These are phyloP conservation scores for Acarospora socialis DNA, from an alignment of 2,329 filamentous ascomycete species.

Conservation along the genomic window DNA sequence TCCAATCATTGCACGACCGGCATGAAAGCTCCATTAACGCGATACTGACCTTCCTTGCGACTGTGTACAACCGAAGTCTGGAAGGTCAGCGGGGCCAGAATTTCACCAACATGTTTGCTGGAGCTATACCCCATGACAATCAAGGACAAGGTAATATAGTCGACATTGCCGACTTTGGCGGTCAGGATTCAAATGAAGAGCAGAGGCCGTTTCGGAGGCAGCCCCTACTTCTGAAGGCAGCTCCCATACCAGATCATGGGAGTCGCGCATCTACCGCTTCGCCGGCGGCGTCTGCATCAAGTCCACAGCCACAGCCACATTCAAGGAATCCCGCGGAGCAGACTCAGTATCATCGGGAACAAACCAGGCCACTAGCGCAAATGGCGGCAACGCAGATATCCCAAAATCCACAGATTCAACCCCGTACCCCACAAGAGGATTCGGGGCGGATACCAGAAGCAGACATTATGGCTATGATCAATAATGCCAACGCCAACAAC, in stretches of 20 bases:
- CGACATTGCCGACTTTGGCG: slow-evolving; percentile 43
- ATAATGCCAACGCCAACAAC: slow-evolving; percentile 26
- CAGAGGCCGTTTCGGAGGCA: slow-evolving; percentile 32
- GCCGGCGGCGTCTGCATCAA: slow-evolving; percentile 21
- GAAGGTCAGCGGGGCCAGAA: slow-evolving; percentile 66
- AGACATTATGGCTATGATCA: slow-evolving; percentile 37
- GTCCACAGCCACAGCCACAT: slow-evolving; percentile 20
- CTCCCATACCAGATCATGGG: slow-evolving; percentile 20
- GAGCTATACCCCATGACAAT: slow-evolving; percentile 49
- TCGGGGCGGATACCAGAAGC: slow-evolving; percentile 18
- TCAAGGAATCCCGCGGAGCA: slow-evolving; percentile 4
- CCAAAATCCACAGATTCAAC: slow-evolving; percentile 9
- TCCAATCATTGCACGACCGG: slow-evolving; percentile 84
- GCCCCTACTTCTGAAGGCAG: slow-evolving; percentile 32
- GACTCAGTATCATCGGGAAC: not conserved
- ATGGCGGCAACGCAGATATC: slow-evolving; percentile 9
- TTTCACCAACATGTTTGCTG: slow-evolving; percentile 70
- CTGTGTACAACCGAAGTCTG: slow-evolving; percentile 86
- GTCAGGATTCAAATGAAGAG: slow-evolving; percentile 21
- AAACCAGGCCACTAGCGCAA: not conserved
- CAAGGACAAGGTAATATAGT: slow-evolving; percentile 45
- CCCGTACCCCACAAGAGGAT: slow-evolving; percentile 3
- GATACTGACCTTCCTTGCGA: slow-evolving; percentile 93
- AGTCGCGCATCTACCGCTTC: slow-evolving; percentile 24
- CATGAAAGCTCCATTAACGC: slow-evolving; percentile 98